phyloP scores from a whole-genome alignment of 495 filamentous ascomycete genomes.

The Talaromyces ruber region DNA sequence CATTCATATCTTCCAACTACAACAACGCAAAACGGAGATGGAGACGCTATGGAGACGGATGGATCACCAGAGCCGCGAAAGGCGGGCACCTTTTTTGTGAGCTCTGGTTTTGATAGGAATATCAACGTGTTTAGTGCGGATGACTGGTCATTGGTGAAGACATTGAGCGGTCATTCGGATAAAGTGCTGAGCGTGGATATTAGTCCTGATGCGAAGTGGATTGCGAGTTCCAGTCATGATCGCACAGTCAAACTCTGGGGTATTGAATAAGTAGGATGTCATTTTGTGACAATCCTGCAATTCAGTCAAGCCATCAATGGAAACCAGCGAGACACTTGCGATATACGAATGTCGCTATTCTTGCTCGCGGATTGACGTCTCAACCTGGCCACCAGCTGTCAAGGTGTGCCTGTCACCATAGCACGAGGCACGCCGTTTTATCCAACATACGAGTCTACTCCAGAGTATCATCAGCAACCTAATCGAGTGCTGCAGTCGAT shows the following conservation, averaged over 20 bases:
- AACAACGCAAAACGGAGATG: conserved; percentile 48
- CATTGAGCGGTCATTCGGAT: conserved; percentile 79
- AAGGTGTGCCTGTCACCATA: background rate
- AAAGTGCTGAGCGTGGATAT: conserved; percentile 88
- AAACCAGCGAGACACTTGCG: background rate
- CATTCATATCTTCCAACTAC: conserved; percentile 47
- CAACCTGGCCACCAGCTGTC: background rate
- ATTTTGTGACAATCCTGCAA: background rate
- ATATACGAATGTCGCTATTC: background rate
- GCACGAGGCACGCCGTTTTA: background rate
- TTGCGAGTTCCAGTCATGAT: conserved; percentile 88
- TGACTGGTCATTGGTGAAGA: conserved; percentile 87
- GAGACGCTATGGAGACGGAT: conserved; percentile 35
- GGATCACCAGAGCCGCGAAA: conserved; percentile 42
- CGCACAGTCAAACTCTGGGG: conserved; percentile 96
- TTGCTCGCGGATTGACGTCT: background rate
- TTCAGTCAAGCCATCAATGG: background rate
- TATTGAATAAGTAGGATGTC: conserved; percentile 52
- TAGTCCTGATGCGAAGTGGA: conserved; percentile 77
- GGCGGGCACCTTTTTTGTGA: conserved; percentile 83
- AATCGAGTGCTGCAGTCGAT: background rate
- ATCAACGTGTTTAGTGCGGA: conserved; percentile 94
- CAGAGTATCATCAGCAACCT: background rate
- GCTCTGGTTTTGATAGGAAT: conserved; percentile 87
- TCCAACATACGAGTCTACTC: background rate